Evolutionary conservation across 768 basidiomycete species (phyloP).

Genomic region (Pisolithus marmoratus): DNA sequence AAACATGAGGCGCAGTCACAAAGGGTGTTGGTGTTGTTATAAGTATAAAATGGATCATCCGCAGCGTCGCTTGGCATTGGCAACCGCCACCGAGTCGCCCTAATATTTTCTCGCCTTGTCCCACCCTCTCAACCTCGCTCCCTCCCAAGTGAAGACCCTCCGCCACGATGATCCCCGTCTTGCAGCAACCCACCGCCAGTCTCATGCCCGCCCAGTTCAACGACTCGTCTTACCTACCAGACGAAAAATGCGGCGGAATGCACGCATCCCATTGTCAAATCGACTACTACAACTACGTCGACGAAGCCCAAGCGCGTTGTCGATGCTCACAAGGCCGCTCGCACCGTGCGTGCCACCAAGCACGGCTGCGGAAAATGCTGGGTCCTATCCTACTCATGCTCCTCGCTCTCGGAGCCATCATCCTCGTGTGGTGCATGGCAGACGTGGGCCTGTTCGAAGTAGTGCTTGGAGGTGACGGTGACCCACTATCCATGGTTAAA

Average conservation of each 20-base stretch:
- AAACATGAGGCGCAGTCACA: too few species aligned
- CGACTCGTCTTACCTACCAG: background rate
- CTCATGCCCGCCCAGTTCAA: constrained; percentile 16
- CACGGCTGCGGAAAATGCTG: constrained; percentile 29
- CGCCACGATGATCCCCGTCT: constrained; percentile 20
- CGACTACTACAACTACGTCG: constrained; percentile 18
- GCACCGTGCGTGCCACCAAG: constrained; percentile 29
- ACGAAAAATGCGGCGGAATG: constrained; percentile 7
- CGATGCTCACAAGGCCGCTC: constrained; percentile 16
- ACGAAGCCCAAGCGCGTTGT: constrained; percentile 11
- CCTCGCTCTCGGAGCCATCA: constrained; percentile 25
- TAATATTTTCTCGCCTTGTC: constrained; percentile 1
- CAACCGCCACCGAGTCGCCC: background rate
- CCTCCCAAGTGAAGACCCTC: background rate
- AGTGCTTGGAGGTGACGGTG: constrained; percentile 20
- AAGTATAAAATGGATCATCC: too few species aligned
- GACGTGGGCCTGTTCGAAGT: constrained; percentile 19
- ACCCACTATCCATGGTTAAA: constrained; percentile 25
- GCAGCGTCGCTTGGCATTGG: too few species aligned
- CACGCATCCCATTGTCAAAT: constrained; percentile 7
- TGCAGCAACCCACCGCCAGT: constrained; percentile 21
- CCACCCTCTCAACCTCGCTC: constrained; percentile 6
- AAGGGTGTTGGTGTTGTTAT: too few species aligned
- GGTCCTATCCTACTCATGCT: constrained; percentile 30
- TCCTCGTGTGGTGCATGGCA: constrained; percentile 28